Evolutionary conservation across 371 early-diverging fungal genomes (phyloP).

Genomic region (Dinochytrium kinnereticum): DNA sequence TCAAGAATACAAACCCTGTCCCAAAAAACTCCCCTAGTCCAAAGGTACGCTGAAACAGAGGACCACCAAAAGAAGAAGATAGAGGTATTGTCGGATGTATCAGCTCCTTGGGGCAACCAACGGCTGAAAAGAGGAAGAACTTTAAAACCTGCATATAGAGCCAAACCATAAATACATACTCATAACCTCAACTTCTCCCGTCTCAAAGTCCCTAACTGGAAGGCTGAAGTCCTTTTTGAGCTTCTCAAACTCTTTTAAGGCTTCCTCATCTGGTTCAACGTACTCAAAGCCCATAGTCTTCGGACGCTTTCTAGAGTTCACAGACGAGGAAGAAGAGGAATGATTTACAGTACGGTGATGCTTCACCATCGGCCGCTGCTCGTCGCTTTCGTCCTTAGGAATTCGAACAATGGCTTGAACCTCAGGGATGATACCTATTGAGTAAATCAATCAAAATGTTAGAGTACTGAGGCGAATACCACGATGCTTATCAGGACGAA

Average conservation of each 20-base stretch:
- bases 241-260: background rate
- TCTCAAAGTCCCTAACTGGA: background rate
- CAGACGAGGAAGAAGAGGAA: background rate
- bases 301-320: too few species aligned
- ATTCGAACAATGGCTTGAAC: background rate
- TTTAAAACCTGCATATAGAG: too few species aligned
- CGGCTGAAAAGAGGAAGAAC: background rate
- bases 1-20: background rate
- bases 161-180: background rate
- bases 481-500: too few species aligned
- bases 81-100: background rate
- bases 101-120: slow-evolving; percentile 8
- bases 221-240: background rate
- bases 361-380: background rate
- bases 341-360: too few species aligned
- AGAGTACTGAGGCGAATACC: too few species aligned
- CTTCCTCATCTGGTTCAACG: slow-evolving; percentile 3
- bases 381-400: background rate
- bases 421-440: slow-evolving; percentile 5
- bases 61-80: background rate
- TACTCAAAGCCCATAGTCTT: too few species aligned
- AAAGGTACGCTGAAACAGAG: background rate
- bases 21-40: background rate
- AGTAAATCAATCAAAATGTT: background rate
- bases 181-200: background rate